Base-by-base conservation (phyloP, 2,329 filamentous ascomycete genomes). In the Fonsecaea multimorphosa region DNA sequence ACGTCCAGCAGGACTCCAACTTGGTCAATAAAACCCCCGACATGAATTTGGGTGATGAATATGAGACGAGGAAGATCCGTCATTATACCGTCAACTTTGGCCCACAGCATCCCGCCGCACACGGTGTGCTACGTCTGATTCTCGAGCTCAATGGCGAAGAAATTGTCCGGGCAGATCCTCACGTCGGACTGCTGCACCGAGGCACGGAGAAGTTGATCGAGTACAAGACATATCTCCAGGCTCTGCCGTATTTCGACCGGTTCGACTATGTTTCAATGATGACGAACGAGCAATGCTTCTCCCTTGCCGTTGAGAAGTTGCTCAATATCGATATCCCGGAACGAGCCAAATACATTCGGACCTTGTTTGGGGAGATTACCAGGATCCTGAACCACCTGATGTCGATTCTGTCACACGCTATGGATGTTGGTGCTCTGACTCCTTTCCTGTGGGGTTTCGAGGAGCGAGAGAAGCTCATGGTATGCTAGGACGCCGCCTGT, bases 71-170 rank as follows among this genome's bases (percentile, higher is more conserved):
- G 80, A 98, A 97, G 86, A 91, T 99, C 78, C 89, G 95, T 72
- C 95, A 99, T 83, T 99, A 99, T 83, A 99, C 95, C 6, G 94
- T 99, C 84, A 99, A 99, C 85, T 99, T 99, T 76, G 95, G 95
- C 63, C 95, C 95, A 71, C 95, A 99, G 85, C 95, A 99, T 85
- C 95, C 95, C 44, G 95, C 95, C 71, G 96, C 95, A 74, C 95
- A 99, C 87, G 95, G 95, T 76, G 95, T 99, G 87, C 83, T 99
- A 81, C 92, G 95, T 62, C 82, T 99, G 82, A 99, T 99, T 84
- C 87, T 99, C 74, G 95, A 99, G 81, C 87, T 99, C 78, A 97
- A 92, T 81, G 95, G 95, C 78, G 95, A 99, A 84, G 92, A 97
- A 82, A 98, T 99, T 77, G 85, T 99, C 75, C 91, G 95, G 77